Percentiles rank a stretch among this genome's conserved stretches.
Conservation (phyloP, 805 yeast genomes). For the Yarrowia yakushimensis region DNA sequence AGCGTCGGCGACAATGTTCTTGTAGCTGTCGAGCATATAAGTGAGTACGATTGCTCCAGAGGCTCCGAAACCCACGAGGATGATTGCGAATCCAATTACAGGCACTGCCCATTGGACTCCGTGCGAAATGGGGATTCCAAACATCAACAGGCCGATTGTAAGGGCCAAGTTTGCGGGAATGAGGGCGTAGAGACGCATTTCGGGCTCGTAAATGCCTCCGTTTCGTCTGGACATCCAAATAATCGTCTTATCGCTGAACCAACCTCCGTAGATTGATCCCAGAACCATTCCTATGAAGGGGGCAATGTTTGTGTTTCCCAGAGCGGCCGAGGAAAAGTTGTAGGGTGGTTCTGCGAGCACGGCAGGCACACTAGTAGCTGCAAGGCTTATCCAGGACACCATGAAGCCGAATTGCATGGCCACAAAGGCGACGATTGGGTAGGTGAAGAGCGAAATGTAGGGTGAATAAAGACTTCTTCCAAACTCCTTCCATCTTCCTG, state of each 20-base stretch:
- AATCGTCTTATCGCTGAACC: not conserved
- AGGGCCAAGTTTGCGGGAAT: not conserved
- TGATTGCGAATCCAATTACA: not conserved
- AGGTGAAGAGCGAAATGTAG: not conserved
- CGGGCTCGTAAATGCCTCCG: not conserved
- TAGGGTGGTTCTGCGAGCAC: not conserved
- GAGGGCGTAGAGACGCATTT: not conserved
- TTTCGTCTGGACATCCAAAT: not conserved
- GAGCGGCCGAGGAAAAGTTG: not conserved
- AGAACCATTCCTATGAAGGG: not conserved
- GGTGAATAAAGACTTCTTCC: not conserved
- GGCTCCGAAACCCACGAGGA: not conserved
- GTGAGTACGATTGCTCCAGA: not conserved
- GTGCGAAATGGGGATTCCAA: not conserved
- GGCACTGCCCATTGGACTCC: not conserved
- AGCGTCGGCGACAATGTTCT: not conserved
- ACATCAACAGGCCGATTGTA: not conserved
- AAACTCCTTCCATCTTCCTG: not conserved
- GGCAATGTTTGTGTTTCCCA: not conserved
- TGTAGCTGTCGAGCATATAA: not conserved
- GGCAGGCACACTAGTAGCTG: not conserved
- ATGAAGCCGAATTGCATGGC: not conserved
- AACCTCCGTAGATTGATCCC: not conserved
- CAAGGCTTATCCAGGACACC: not conserved
- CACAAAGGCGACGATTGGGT: not conserved